phyloP scores from a whole-genome alignment of 1,139 yeast genomes.

The Blastobotrys ciferrii region DNA sequence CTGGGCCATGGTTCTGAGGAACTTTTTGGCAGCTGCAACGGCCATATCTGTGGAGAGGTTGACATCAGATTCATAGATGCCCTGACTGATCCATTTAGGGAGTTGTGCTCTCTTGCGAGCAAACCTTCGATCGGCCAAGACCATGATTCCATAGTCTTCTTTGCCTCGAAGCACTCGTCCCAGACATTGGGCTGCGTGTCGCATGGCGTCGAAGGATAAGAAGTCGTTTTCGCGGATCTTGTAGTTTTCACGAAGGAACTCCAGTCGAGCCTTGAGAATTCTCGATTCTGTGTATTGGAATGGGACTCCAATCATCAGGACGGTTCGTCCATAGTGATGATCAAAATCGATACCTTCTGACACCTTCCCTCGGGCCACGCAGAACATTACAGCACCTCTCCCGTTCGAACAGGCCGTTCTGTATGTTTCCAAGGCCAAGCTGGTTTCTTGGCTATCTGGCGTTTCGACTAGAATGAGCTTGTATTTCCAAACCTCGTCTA shows the following conservation, averaged over 20 bases:
- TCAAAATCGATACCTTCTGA: constrained; percentile 99
- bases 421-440: constrained; percentile 90
- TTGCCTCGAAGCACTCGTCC: constrained; percentile 97
- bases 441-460: constrained; percentile 98
- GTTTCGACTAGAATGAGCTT: constrained; percentile 95
- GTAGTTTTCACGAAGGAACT: constrained; percentile 87
- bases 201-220: constrained; percentile 96
- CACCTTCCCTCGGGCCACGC: constrained; percentile 98
- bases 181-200: constrained; percentile 98
- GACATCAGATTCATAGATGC: constrained; percentile 83
- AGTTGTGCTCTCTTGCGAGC: constrained; percentile 80
- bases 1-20: constrained; percentile 89
- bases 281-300: constrained; percentile 98
- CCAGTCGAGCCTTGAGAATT: constrained; percentile 88
- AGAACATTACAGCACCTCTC: constrained; percentile 90
- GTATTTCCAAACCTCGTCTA: constrained; percentile 98
- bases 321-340: constrained; percentile 97
- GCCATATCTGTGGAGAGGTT: constrained; percentile 98
- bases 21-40: constrained; percentile 87
- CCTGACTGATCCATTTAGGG: constrained; percentile 97
- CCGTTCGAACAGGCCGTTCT: constrained; percentile 97
- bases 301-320: constrained; percentile 97
- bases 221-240: constrained; percentile 93
- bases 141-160: constrained; percentile 98
- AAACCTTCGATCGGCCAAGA: constrained; percentile 90